Base-by-base conservation (phyloP, 225 moss, liverwort and hornwort species). In the Climacium dendroides region DNA sequence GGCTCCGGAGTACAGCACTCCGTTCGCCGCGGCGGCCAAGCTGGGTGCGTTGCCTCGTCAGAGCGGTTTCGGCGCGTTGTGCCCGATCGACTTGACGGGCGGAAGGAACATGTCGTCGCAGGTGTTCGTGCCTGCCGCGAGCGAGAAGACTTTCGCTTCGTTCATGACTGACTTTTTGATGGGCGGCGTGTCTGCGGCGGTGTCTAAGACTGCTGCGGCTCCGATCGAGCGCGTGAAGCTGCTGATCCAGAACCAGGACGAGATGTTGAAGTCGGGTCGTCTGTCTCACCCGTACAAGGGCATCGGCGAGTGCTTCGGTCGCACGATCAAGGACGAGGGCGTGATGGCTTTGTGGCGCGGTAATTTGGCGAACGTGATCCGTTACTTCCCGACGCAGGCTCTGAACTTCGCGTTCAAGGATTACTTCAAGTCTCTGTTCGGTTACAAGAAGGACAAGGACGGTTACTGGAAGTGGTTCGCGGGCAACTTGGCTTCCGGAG, bases 371-470 rank as follows among this genome's bases (percentile, higher is more conserved):
- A 93, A 91, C 53, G 93, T 91, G 80, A 89, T 88, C 88, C 69
- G 90, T 26, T 90, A 90, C 87, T 90, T 90, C 54, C 87, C 90
- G 0, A 90, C 90, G 52, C 90, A 90, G 87, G 90, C 92, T 20
- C 83, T 91, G 87, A 94, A 94, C 90, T 94, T 94, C 60, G 94
- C 94, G 55, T 94, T 94, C 87, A 94, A 94, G 94, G 94, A 94
- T 78, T 92, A 94, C 87, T 94, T 94, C 92, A 95, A 95, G 91
- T 72, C 89, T 28, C 69, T 94, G 39, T 95, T 95, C 69, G 95
- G 95, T 28, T 95, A 95, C 92, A 94, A 69, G 87, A 90, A 90
- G 87, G 90, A 90, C 85, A 87, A 6, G 87, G 90, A 69, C 69
- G 90, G 90, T 5, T 90, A 90, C 85, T 90, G 90, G 90, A 87